A percentile compares a stretch with the other conserved stretches of the same genome.
Evolutionary conservation across 352 stramenopile species (phyloP).

Genomic region (Pseudoperonospora humuli): DNA sequence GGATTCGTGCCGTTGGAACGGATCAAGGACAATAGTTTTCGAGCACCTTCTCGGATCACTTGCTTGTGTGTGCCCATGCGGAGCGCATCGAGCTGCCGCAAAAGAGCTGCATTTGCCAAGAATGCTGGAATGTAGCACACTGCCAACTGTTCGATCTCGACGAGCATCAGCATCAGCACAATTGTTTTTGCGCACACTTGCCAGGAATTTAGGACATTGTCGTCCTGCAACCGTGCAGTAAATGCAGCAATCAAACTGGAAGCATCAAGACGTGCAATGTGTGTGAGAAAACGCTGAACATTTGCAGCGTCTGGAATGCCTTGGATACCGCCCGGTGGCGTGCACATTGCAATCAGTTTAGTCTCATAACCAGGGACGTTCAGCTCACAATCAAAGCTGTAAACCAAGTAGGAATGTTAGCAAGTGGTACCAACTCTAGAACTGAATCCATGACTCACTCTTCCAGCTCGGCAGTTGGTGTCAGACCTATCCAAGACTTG

Average conservation of each 20-base stretch:
- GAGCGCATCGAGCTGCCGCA: constrained; percentile 30
- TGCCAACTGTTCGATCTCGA: constrained; percentile 37
- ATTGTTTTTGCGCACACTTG: constrained; percentile 48
- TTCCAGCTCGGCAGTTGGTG: too few species aligned
- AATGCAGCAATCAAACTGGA: constrained; percentile 27
- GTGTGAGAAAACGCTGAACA: constrained; percentile 36
- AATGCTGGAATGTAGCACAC: constrained; percentile 28
- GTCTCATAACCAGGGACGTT: constrained; percentile 30
- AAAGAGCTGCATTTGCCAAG: constrained; percentile 11
- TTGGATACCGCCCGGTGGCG: constrained; percentile 39
- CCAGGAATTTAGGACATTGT: constrained; percentile 21
- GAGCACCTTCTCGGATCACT: constrained; percentile 39
- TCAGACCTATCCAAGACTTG: too few species aligned
- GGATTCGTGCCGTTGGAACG: constrained; percentile 37
- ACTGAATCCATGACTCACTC: too few species aligned
- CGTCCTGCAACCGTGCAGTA: constrained; percentile 28
- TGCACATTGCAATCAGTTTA: constrained; percentile 44
- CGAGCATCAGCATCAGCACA: constrained; percentile 45
- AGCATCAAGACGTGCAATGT: constrained; percentile 32
- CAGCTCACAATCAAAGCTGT: constrained; percentile 21
- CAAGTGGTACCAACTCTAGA: too few species aligned
- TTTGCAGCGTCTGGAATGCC: constrained; percentile 40
- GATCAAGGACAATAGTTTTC: constrained; percentile 49
- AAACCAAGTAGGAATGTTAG: background rate
- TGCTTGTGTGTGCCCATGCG: constrained; percentile 31